phyloP scores from a whole-genome alignment of 2,329 filamentous ascomycete species.

The Sporothrix mexicana region DNA sequence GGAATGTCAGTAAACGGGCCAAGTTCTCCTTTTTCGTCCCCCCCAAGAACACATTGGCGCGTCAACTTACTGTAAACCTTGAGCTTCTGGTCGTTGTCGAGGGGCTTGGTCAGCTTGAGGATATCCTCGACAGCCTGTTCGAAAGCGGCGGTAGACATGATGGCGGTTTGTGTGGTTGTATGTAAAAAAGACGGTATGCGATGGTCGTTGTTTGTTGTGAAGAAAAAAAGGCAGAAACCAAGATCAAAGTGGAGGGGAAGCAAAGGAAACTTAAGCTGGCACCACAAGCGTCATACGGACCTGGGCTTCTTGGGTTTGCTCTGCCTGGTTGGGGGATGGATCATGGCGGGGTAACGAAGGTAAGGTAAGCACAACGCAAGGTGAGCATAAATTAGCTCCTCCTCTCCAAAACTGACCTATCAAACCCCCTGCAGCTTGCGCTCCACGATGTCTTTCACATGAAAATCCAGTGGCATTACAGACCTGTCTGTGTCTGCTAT shows the following conservation, averaged over 20 bases:
- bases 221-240: not conserved
- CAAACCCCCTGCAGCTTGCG: not conserved
- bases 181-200: not conserved
- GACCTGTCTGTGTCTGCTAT: not conserved
- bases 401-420: not conserved
- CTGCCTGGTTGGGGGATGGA: slow-evolving; percentile 8
- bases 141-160: slow-evolving; percentile 13
- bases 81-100: not conserved
- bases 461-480: not conserved
- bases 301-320: slow-evolving; percentile 14
- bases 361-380: not conserved
- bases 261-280: not conserved
- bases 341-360: slow-evolving; percentile 6
- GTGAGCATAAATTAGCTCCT: not conserved
- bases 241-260: not conserved
- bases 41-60: not conserved
- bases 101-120: not conserved
- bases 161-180: not conserved
- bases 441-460: not conserved
- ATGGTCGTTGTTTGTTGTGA: not conserved
- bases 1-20: not conserved
- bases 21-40: not conserved
- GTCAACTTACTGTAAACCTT: not conserved
- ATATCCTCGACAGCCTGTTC: slow-evolving; percentile 10
- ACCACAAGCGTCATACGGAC: not conserved